A percentile compares a stretch with the other conserved stretches of the same genome.
Conservation (phyloP, 2,329 filamentous ascomycete genomes). For the Trichoderma sp. region DNA sequence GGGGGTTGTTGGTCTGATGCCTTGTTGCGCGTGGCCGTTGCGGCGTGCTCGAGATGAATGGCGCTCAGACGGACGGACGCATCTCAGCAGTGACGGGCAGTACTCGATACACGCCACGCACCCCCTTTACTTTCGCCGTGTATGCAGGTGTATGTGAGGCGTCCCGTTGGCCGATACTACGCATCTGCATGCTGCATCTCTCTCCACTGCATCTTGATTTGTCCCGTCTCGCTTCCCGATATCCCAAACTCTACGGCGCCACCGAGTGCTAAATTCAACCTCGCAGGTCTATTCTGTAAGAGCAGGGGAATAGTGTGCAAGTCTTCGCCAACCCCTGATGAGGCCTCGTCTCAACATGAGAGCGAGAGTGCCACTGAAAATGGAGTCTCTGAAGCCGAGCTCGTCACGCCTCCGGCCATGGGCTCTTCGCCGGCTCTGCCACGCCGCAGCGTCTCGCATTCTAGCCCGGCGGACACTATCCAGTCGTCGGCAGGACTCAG, state of each 20-base stretch:
- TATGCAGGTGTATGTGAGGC: neutral
- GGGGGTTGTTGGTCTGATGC: neutral
- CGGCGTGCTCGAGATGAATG: neutral
- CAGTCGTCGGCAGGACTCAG: slow-evolving; percentile 21
- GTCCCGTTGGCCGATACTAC: slow-evolving; percentile 6
- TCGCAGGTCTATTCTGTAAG: slow-evolving; percentile 40
- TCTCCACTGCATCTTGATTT: neutral
- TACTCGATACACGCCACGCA: neutral
- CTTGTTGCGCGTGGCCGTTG: neutral
- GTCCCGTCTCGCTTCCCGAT: slow-evolving; percentile 1
- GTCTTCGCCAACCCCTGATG: slow-evolving; percentile 32
- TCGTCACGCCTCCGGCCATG: slow-evolving; percentile 9
- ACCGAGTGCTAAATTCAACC: slow-evolving; percentile 4
- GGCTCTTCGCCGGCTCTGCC: slow-evolving; percentile 18
- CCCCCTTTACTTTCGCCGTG: neutral
- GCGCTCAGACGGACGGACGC: neutral
- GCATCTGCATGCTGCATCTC: slow-evolving; percentile 1
- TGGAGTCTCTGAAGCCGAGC: slow-evolving; percentile 20
- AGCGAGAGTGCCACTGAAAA: slow-evolving; percentile 15
- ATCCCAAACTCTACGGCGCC: neutral
- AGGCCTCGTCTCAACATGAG: slow-evolving; percentile 13
- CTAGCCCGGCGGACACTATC: slow-evolving; percentile 23
- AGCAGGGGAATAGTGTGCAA: slow-evolving; percentile 38
- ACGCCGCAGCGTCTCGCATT: slow-evolving; percentile 20
- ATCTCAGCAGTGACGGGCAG: neutral